These are phyloP conservation scores for Senna siamea DNA, from an alignment of 306 rosid genomes.

Conservation along the genomic window DNA sequence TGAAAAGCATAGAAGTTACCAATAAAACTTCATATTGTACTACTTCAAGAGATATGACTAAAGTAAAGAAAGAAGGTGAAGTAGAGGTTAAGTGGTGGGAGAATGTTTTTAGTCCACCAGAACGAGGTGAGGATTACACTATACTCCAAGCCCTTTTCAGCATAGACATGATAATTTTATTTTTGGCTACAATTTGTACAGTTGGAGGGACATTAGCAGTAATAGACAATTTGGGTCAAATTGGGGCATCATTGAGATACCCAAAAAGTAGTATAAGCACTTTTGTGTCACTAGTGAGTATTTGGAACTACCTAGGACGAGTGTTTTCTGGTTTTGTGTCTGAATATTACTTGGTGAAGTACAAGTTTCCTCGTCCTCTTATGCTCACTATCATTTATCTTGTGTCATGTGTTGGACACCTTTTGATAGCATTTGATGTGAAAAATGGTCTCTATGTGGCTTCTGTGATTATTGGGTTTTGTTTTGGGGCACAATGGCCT, in stretches of 20 bases:
- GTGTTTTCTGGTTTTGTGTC: constrained; percentile 58
- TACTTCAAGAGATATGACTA: too few relatives aligned
- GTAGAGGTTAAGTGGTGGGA: constrained; percentile 48
- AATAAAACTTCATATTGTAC: neutral
- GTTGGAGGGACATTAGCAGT: constrained; percentile 61
- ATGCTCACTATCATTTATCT: constrained; percentile 51
- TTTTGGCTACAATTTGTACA: constrained; percentile 55
- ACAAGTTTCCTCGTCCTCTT: constrained; percentile 55
- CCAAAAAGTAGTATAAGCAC: constrained; percentile 55
- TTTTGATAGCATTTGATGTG: constrained; percentile 56
- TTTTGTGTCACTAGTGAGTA: constrained; percentile 61
- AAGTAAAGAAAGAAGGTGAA: neutral
- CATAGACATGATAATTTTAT: constrained; percentile 56
- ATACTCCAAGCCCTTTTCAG: constrained; percentile 72
- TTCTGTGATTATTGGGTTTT: constrained; percentile 69
- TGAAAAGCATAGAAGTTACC: constrained; percentile 1
- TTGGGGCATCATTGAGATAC: constrained; percentile 57
- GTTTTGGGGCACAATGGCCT: constrained; percentile 89
- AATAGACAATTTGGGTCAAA: constrained; percentile 64
- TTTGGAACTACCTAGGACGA: constrained; percentile 61
- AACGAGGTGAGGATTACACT: constrained; percentile 60
- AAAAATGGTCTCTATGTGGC: constrained; percentile 52
- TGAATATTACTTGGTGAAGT: constrained; percentile 42
- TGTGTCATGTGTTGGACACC: constrained; percentile 57
- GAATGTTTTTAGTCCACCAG: constrained; percentile 51